Percentiles rank a stretch among this genome's conserved stretches.
phyloP scores from a whole-genome alignment of 177 flowering plant genomes.

The Telopea speciosissima region DNA sequence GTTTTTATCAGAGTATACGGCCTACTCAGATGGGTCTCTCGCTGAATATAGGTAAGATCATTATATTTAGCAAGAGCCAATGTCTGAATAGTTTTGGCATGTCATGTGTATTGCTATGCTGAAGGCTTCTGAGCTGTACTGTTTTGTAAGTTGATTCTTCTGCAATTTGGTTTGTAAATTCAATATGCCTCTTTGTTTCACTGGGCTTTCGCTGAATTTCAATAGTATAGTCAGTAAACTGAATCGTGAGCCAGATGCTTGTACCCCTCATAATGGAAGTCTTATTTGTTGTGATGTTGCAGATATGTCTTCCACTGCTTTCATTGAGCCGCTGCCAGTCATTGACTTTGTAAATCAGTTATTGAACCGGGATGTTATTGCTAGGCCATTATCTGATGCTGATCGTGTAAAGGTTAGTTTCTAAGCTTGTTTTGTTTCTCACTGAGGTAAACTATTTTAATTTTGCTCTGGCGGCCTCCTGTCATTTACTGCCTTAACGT shows the following conservation, averaged over 20 bases:
- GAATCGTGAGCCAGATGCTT: neutral
- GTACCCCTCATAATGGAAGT: neutral
- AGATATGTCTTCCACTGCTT: slow-evolving; percentile 98
- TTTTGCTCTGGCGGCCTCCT: neutral
- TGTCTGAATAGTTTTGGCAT: too few relatives aligned
- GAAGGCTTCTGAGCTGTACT: too few relatives aligned
- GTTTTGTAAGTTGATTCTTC: too few relatives aligned
- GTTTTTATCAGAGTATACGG: slow-evolving; percentile 93
- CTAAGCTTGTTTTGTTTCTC: neutral
- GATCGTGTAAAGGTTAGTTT: slow-evolving; percentile 76
- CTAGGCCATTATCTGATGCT: slow-evolving; percentile 74
- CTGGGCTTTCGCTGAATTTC: neutral
- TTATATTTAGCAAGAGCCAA: too few relatives aligned
- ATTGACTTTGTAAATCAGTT: slow-evolving; percentile 74
- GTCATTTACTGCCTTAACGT: too few relatives aligned
- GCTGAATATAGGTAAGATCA: slow-evolving; percentile 67
- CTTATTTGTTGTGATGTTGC: slow-evolving; percentile 18
- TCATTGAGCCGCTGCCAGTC: slow-evolving; percentile 88
- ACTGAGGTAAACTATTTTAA: too few relatives aligned
- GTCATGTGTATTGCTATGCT: too few relatives aligned
- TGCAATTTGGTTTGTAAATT: too few relatives aligned
- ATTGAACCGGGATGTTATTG: slow-evolving; percentile 55
- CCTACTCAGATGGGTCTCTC: slow-evolving; percentile 98
- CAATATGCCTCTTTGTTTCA: neutral
- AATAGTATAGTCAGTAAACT: too few relatives aligned